Conservation (phyloP, 202 grass and related monocot genomes). For the Dendrocalamus latiflorus region DNA sequence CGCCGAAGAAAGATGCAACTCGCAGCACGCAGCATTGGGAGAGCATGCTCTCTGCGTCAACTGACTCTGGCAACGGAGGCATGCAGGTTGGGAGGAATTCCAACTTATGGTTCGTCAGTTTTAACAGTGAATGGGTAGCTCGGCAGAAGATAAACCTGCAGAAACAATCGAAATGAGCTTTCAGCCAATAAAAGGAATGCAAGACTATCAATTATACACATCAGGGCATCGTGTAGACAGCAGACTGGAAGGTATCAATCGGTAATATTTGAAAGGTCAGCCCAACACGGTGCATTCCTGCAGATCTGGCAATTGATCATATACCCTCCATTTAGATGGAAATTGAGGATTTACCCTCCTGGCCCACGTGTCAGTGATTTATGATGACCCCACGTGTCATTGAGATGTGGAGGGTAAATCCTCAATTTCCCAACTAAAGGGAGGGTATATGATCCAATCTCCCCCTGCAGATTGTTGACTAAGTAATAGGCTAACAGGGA, state of each 20-base stretch:
- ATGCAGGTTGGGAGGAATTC: conserved; percentile 61
- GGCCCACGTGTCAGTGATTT: too few species aligned
- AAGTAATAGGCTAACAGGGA: neutral
- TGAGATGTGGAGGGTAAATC: too few species aligned
- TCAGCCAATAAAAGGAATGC: neutral
- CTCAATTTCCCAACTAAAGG: too few species aligned
- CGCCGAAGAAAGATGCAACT: conserved; percentile 47
- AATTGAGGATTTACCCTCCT: too few species aligned
- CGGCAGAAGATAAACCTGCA: conserved; percentile 92
- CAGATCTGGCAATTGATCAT: too few species aligned
- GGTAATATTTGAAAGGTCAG: neutral
- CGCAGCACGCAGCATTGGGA: conserved; percentile 64
- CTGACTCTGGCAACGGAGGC: conserved; percentile 59
- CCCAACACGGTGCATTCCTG: neutral
- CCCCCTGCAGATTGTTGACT: too few species aligned
- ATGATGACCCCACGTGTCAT: too few species aligned
- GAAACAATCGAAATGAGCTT: conserved; percentile 16
- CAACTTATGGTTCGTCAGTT: conserved; percentile 31
- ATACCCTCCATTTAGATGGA: too few species aligned
- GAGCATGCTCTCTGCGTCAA: conserved; percentile 46
- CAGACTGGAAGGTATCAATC: neutral
- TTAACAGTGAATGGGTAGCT: conserved; percentile 50
- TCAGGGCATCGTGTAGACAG: neutral
- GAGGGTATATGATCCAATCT: too few species aligned
- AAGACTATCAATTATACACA: neutral